These are phyloP conservation scores for Chalciporus sphaerocephalus DNA, from an alignment of 768 basidiomycete species.

Conservation along the genomic window DNA sequence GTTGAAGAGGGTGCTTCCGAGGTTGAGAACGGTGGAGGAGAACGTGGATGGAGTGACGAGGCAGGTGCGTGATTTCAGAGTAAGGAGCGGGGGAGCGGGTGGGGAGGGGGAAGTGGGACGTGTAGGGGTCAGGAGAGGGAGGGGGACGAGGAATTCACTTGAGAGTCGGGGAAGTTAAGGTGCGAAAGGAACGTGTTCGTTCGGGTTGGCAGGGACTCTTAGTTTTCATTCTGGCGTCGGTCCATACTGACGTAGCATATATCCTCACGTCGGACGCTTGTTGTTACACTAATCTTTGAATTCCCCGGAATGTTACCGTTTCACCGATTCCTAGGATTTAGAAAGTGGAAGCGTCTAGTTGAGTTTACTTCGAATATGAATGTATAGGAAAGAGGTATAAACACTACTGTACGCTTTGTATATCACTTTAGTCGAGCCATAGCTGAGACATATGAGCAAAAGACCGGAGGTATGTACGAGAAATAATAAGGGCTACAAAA, in stretches of 20 bases:
- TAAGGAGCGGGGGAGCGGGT: background rate
- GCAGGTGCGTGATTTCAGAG: slow-evolving; percentile 11
- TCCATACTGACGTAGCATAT: background rate
- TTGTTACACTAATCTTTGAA: background rate
- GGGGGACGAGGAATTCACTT: slow-evolving; percentile 15
- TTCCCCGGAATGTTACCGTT: background rate
- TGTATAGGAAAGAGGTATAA: slow-evolving; percentile 24
- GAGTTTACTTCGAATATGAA: background rate
- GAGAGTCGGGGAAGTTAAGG: background rate
- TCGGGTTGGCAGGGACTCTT: no score
- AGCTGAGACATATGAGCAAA: slow-evolving; percentile 9
- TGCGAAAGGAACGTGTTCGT: no score
- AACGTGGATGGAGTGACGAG: slow-evolving; percentile 11
- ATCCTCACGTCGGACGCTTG: background rate
- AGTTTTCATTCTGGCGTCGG: background rate
- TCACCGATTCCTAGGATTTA: no score
- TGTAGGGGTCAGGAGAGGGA: slow-evolving; percentile 6
- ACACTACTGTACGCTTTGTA: slow-evolving; percentile 26
- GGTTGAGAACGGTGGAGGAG: slow-evolving; percentile 22
- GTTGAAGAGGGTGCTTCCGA: slow-evolving; percentile 20
- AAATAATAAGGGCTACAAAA: slow-evolving; percentile 24
- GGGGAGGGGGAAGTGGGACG: background rate
- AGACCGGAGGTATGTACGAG: slow-evolving; percentile 22
- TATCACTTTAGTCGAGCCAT: slow-evolving; percentile 14
- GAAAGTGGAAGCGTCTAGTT: no score